Evolutionary conservation across 2,329 filamentous ascomycete species (phyloP).

Genomic region (Tolypocladium endophyticum): DNA sequence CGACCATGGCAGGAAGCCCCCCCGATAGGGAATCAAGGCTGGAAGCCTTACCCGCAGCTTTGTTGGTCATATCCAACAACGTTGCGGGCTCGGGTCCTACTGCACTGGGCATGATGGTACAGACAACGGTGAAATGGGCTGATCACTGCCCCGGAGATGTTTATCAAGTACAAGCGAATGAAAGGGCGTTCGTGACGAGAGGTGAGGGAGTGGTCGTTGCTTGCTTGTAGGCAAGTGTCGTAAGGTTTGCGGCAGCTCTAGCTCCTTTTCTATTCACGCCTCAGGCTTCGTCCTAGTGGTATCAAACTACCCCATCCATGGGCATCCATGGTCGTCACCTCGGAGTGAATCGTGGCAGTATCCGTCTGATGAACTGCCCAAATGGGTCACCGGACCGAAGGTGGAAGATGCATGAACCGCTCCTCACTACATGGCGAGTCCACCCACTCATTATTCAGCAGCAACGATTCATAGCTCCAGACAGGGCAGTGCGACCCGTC

Average conservation of each 20-base stretch:
- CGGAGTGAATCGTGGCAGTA: background rate
- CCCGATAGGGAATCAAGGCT: background rate
- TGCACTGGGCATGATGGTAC: background rate
- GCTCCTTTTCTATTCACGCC: background rate
- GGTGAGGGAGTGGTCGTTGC: background rate
- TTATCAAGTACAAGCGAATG: background rate
- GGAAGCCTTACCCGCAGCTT: background rate
- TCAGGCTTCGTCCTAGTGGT: background rate
- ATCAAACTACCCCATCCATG: background rate
- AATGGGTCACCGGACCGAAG: background rate
- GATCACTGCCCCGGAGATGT: no score
- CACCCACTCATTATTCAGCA: background rate
- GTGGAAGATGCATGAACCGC: background rate
- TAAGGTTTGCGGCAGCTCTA: background rate
- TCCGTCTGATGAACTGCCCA: background rate
- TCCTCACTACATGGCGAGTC: background rate
- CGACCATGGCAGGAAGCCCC: conserved; percentile 7
- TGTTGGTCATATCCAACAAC: background rate
- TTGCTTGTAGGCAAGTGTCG: background rate
- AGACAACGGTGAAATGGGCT: background rate
- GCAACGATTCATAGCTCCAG: background rate
- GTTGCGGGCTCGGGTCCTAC: background rate
- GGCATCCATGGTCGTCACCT: background rate
- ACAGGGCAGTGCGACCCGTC: background rate
- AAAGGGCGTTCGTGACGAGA: background rate